Conservation (phyloP, 805 yeast species). For the Metschnikowia similis region DNA sequence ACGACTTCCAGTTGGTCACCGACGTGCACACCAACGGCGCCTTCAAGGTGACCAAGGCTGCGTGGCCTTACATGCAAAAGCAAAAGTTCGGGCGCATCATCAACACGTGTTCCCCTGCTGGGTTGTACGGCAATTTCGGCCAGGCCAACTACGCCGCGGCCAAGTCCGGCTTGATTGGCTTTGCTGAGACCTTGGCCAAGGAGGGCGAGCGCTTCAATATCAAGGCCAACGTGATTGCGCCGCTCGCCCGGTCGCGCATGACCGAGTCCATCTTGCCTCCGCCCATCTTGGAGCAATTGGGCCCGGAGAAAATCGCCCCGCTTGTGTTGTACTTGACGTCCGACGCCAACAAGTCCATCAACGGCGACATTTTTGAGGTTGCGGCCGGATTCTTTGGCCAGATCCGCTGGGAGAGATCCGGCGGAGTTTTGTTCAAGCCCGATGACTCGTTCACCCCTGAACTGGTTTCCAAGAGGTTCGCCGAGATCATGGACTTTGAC, state of each 20-base stretch:
- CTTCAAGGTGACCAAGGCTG: slow-evolving; percentile 76
- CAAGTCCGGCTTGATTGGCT: slow-evolving; percentile 82
- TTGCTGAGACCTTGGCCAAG: slow-evolving; percentile 90
- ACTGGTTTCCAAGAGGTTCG: slow-evolving; percentile 65
- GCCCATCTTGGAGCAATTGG: slow-evolving; percentile 70
- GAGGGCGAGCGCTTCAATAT: slow-evolving; percentile 88
- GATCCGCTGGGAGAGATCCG: slow-evolving; percentile 91
- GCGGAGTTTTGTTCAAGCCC: slow-evolving; percentile 81
- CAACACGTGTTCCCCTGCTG: slow-evolving; percentile 97
- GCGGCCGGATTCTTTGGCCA: slow-evolving; percentile 94
- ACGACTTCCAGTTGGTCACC: slow-evolving; percentile 73
- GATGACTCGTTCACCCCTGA: slow-evolving; percentile 79
- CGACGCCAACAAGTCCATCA: slow-evolving; percentile 47
- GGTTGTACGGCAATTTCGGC: slow-evolving; percentile 94
- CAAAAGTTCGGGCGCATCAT: slow-evolving; percentile 86
- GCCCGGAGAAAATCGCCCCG: slow-evolving; percentile 91
- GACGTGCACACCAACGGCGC: slow-evolving; percentile 92
- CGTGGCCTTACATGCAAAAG: slow-evolving; percentile 84
- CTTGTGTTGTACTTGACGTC: slow-evolving; percentile 78
- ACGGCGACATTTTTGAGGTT: slow-evolving; percentile 80
- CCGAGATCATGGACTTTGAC: slow-evolving; percentile 59
- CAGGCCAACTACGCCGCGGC: slow-evolving; percentile 96
- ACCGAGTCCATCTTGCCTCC: slow-evolving; percentile 88
- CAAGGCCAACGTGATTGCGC: slow-evolving; percentile 82
- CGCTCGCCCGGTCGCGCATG: slow-evolving; percentile 94